Evolutionary conservation across 805 yeast genomes (phyloP), one percentile per base, ranked within the genome.

Genomic region (Saccharomycopsis vini): DNA sequence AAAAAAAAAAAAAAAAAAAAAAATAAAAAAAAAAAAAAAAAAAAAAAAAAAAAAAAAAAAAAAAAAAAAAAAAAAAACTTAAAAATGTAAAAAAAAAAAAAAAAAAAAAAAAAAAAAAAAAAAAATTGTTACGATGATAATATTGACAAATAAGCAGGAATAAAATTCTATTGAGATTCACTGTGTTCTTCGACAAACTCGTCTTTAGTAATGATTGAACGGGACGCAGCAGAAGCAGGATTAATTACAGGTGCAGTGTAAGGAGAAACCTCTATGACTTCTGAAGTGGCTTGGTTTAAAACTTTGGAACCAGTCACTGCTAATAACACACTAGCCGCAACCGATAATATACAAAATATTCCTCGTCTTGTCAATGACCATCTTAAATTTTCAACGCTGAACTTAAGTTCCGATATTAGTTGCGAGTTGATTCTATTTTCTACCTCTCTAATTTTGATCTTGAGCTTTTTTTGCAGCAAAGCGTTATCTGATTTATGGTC

Each of bases 321-420:
- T 13, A 49, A 18, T 22, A 49, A 39, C 16, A 49, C 52, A 38
- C 48, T 43, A n/a, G 48, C 50, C 2, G 52, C 52, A 6, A 49
- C 52, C 4, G 43, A 31, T 21, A 49, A 33, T n/a, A 49, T 49
- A 26, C 49, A 46, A 36, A 84, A 68, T 28, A 92, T 66, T 7
- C 97, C 97, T 59, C 92, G 75, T 45, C 96, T 70, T 1, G 96
- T 88, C 36, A 90, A 77, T 56, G 86, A 87, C 98, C 98, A 90
- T 54, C 97, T 71, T 49, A 90, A 69, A 46, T 80, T 77, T 62
- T 90, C 98, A 45, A 87, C 84, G 45, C 87, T 92, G 0, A 92
- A 80, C 56, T 86, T 77, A 58, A 88, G 73, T 5, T 85, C 92
- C 28, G 92, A 79, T 49, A 79, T 77, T 52, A 92, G 71, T 52